These are phyloP conservation scores for Candida incommunis DNA, from an alignment of 805 yeast species.

Conservation along the genomic window DNA sequence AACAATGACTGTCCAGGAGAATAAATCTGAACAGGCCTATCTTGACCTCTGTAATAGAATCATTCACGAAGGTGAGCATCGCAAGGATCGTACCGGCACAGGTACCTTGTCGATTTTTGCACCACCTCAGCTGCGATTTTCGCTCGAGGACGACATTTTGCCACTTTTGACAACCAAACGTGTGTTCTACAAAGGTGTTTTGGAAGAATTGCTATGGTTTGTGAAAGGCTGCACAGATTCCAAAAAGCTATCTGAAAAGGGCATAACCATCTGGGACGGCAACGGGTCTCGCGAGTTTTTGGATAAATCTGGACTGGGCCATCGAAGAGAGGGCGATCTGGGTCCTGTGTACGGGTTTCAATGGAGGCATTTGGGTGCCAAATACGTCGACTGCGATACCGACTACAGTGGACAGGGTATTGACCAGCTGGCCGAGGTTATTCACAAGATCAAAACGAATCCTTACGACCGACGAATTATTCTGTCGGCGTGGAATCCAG, in stretches of 20 bases:
- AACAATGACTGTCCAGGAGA: conserved; percentile 11
- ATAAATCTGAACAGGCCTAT: conserved; percentile 69
- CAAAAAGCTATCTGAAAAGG: conserved; percentile 57
- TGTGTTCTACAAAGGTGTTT: conserved; percentile 79
- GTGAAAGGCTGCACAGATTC: conserved; percentile 84
- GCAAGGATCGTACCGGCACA: conserved; percentile 96
- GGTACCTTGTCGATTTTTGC: conserved; percentile 87
- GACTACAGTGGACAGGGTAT: conserved; percentile 81
- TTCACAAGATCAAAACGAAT: conserved; percentile 64
- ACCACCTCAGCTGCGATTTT: conserved; percentile 88
- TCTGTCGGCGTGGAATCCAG: conserved; percentile 97
- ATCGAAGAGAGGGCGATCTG: conserved; percentile 82
- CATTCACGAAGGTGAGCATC: conserved; percentile 69
- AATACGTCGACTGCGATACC: conserved; percentile 71
- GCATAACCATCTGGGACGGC: conserved; percentile 98
- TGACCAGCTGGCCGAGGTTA: conserved; percentile 76
- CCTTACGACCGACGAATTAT: conserved; percentile 94
- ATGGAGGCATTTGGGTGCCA: conserved; percentile 98
- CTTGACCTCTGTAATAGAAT: conserved; percentile 68
- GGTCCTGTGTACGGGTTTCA: conserved; percentile 99
- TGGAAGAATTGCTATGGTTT: conserved; percentile 89
- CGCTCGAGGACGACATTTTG: conserved; percentile 52
- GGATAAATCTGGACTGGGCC: conserved; percentile 64
- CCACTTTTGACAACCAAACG: conserved; percentile 89
- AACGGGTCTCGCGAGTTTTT: conserved; percentile 88